These are phyloP conservation scores for Perkinsus chesapeaki DNA, from an alignment of 169 alveolate species.

Conservation along the genomic window DNA sequence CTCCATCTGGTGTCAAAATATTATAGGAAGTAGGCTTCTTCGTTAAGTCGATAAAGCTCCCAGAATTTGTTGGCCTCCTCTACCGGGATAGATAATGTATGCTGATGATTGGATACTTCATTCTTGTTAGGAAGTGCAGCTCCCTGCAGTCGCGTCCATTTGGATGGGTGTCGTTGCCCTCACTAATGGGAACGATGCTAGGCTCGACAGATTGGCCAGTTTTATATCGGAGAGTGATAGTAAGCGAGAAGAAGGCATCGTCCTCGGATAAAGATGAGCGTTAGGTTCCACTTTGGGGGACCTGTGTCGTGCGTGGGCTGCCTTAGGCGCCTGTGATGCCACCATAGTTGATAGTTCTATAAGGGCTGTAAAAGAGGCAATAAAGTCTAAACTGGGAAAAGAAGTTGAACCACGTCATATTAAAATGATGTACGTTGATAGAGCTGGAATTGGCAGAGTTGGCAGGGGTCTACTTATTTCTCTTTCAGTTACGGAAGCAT, in stretches of 20 bases:
- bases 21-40: no score
- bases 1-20: no score
- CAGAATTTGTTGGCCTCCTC: no score
- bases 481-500: neutral
- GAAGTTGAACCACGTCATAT: neutral
- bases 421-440: neutral
- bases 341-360: neutral
- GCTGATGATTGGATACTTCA: neutral
- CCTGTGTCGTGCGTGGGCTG: neutral
- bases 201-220: neutral
- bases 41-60: no score
- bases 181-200: neutral
- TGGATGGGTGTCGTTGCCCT: neutral
- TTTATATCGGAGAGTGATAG: neutral
- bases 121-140: neutral
- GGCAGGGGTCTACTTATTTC: neutral
- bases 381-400: neutral
- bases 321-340: neutral
- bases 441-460: neutral
- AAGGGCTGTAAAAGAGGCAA: neutral
- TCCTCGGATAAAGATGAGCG: neutral
- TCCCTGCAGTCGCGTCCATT: neutral
- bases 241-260: neutral
- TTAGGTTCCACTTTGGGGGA: neutral
- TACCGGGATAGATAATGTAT: neutral